Evolutionary conservation across 129 eudicot genomes (phyloP).

Genomic region (carrot (Daucus carota)): DH1_v3.0 NC_030381.2:49654001-49654500

Average conservation of each 20-base stretch:
- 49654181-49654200: background rate
- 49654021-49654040: background rate
- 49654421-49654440: background rate
- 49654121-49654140: background rate
- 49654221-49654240: too few species aligned
- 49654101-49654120: background rate
- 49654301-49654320: background rate
- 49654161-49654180: background rate
- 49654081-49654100: background rate
- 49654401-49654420: background rate
- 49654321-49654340: background rate
- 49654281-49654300: background rate
- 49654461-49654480: background rate
- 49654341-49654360: background rate
- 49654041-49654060: too few species aligned
- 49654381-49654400: background rate
- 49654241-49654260: background rate
- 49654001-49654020: background rate
- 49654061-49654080: background rate
- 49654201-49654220: too few species aligned
- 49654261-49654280: background rate
- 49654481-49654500: background rate
- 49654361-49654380: background rate
- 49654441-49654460: background rate
- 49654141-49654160: background rate